phyloP scores from a whole-genome alignment of 495 filamentous ascomycete species.

The Astrothelium subdiscretum region DNA sequence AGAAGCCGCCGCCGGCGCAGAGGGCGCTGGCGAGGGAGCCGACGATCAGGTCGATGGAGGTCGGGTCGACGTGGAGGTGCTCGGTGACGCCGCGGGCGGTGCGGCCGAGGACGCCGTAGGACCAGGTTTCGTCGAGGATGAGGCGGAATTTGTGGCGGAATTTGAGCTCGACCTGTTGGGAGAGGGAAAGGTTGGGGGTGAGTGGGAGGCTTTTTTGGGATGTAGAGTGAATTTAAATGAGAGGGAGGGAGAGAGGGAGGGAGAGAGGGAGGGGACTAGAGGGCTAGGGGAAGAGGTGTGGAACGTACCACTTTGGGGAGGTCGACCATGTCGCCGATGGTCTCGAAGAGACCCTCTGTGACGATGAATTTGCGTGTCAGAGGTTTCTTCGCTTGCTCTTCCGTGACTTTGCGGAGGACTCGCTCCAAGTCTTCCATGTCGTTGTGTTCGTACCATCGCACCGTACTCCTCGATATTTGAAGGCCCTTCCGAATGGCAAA shows the following conservation, averaged over 20 bases:
- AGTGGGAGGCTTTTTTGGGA: neutral
- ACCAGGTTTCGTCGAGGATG: constrained; percentile 94
- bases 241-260: neutral
- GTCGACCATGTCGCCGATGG: constrained; percentile 72
- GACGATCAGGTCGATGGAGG: constrained; percentile 87
- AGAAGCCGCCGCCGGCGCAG: constrained; percentile 91
- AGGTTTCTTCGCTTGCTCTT: constrained; percentile 78
- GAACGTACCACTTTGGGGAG: constrained; percentile 68
- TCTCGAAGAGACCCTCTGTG: constrained; percentile 91
- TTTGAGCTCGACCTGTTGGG: constrained; percentile 67
- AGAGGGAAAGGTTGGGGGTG: neutral
- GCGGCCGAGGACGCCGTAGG: constrained; percentile 83
- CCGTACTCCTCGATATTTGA: constrained; percentile 79
- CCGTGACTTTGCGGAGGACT: constrained; percentile 71
- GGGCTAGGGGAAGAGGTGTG: neutral
- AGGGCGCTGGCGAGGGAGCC: constrained; percentile 84
- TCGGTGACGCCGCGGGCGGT: constrained; percentile 89
- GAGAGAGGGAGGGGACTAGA: neutral
- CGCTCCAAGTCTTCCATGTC: constrained; percentile 87
- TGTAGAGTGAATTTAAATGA: neutral
- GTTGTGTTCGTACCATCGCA: constrained; percentile 92
- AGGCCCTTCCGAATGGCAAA: constrained; percentile 90
- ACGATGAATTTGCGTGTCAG: constrained; percentile 91
- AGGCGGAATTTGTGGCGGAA: constrained; percentile 93
- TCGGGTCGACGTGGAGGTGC: constrained; percentile 86